Base-by-base conservation (phyloP, 129 eudicot genomes). In the Ambrosia trifida region DNA sequence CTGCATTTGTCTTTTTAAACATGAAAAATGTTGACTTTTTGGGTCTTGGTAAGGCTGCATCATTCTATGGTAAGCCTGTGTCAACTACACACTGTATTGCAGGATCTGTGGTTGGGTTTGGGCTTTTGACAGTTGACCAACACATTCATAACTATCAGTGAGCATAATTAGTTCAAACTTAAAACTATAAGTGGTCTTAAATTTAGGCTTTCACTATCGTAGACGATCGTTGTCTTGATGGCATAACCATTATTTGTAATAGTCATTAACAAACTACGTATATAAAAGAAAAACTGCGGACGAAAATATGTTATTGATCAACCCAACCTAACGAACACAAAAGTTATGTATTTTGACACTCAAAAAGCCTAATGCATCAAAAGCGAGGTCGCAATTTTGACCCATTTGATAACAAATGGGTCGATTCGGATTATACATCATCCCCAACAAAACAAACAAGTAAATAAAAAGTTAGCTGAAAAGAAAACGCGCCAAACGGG, bases 31-130 rank as follows among this genome's bases (percentile, higher is more conserved):
- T 62, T 70, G 68, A 78, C 64, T 17, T 66, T 66, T 76, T 16
- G 64, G 78, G 20, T 35, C 57, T 19, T 47, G 66, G 60, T 80
- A 82, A 94, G 99, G 96, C 90, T 69, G 96, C 99, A 57, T 89
- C 99, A 9, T 90, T 68, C 68, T 94, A 83, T 52, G 99, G 99
- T 28, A 87, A 85, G 96, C 99, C 96, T 31, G 99, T 94, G 51
- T 94, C 97, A 4, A 94, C 99, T 7, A 90, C 99, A 70, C 99
- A 94, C 72, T 94, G 99, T 75, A 94, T 94, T 24, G 91, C 90
- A 69, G 97, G 99, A 80, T 94, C 99, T 8, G 90, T 94, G 99
- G 99, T 94, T 36, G 99, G 99, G 24, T 94, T 94, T 33, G 97
- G 99, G 14, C 96, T 94, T 5, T 95, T 24, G 28, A 24, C 28